Conservation (phyloP, 805 yeast genomes). For the Wickerhamomyces chambardii region DNA sequence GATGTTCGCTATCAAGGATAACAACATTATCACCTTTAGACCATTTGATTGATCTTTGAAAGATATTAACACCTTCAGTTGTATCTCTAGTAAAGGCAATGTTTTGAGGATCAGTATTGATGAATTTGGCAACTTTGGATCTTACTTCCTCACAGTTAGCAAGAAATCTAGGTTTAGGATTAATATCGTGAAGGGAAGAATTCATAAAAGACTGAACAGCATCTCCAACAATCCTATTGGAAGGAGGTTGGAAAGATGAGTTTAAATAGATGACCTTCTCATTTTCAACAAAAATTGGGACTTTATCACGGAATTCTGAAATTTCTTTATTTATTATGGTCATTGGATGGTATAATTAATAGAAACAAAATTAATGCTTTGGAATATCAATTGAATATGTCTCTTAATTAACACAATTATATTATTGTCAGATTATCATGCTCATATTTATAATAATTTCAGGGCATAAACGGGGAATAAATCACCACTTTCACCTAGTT, state of each 20-base stretch:
- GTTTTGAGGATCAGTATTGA: not conserved
- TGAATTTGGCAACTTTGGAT: not conserved
- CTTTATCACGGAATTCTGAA: not conserved
- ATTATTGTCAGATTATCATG: too few relatives aligned
- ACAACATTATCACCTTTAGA: slow-evolving; percentile 5
- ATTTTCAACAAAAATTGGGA: not conserved
- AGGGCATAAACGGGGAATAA: too few relatives aligned
- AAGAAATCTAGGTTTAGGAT: not conserved
- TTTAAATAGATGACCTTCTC: not conserved
- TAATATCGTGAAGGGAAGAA: not conserved
- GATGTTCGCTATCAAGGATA: slow-evolving; percentile 7
- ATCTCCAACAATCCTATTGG: not conserved
- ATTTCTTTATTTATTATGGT: not conserved
- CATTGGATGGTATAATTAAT: not conserved
- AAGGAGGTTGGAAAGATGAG: not conserved
- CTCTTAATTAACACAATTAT: too few relatives aligned
- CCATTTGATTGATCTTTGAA: slow-evolving; percentile 4
- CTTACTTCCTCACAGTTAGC: not conserved
- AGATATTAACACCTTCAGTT: slow-evolving; percentile 6
- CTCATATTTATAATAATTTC: too few relatives aligned
- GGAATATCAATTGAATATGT: too few relatives aligned
- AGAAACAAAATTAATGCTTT: too few relatives aligned
- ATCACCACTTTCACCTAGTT: too few relatives aligned
- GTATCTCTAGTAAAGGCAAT: slow-evolving; percentile 6
- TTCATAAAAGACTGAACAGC: not conserved